phyloP scores from a whole-genome alignment of 306 rosid species.

The Begonia loranthoides region DNA sequence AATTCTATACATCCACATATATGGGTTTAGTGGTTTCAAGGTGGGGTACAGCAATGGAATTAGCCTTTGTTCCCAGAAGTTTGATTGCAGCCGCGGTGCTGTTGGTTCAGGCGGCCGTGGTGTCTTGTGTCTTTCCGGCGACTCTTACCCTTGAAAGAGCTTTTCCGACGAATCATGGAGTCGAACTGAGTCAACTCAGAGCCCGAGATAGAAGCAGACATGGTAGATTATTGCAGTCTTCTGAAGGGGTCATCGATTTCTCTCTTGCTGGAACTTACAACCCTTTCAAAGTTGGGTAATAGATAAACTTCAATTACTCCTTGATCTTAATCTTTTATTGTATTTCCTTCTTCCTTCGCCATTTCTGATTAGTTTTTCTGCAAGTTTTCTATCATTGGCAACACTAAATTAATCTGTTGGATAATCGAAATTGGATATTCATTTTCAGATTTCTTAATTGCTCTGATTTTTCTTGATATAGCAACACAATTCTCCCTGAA shows the following conservation, averaged over 20 bases:
- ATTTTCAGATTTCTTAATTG: too few relatives aligned
- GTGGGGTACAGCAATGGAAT: conserved; percentile 16
- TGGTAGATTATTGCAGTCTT: conserved; percentile 43
- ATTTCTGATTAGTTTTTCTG: background rate
- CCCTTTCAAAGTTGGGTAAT: conserved; percentile 62
- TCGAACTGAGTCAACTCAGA: conserved; percentile 40
- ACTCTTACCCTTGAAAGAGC: conserved; percentile 46
- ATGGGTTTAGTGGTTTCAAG: background rate
- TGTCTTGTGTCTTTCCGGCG: conserved; percentile 26
- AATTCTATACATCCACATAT: background rate
- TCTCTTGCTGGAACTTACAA: conserved; percentile 40
- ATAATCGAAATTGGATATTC: too few relatives aligned
- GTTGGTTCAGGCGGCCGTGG: conserved; percentile 7
- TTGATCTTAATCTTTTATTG: background rate
- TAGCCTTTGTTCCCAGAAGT: conserved; percentile 1
- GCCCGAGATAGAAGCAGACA: conserved; percentile 44
- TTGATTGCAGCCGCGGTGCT: conserved; percentile 10
- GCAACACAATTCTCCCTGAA: too few relatives aligned
- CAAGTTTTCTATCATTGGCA: too few relatives aligned
- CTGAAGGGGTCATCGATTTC: conserved; percentile 40
- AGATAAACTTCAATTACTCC: background rate
- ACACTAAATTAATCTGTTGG: too few relatives aligned
- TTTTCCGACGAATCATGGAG: conserved; percentile 42
- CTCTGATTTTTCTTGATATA: too few relatives aligned
- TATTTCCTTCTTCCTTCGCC: background rate